Base-by-base conservation (phyloP, 352 stramenopile species). In the Phytopythium cucurbitacearum region DNA sequence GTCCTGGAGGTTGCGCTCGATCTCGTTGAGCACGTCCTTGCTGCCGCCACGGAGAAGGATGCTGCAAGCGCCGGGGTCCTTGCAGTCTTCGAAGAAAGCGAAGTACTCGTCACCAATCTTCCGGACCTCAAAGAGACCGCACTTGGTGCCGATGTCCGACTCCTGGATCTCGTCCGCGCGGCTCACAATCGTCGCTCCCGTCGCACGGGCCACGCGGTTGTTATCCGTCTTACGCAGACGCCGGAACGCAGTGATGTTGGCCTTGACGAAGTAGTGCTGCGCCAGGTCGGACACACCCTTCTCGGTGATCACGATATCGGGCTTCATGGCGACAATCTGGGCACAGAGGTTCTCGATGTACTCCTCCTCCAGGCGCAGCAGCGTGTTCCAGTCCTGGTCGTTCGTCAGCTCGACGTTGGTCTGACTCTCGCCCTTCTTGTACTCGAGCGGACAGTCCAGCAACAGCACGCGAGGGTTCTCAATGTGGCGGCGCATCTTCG, bases 11-110 rank as follows among this genome's bases (percentile, higher is more conserved):
- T 99, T 99, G 57, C 98, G 85, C 79, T 99, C 98, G 55, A 99
- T 90, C 82, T 99, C 98, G 81, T 99, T 99, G 44, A 99, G 84
- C 28, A 99, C 97, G 77, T 99, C 97, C 76, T 99, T 99, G 70
- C 87, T 98, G 44, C 96, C 98, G 51, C 98, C 98, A 47, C 98
- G 88, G 28, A 99, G 84, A 36, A 99, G 69, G 45, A 99, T 95
- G 43, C 96, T 99, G 75, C 97, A 99, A 11, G 98, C 97, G 62
- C 98, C 98, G 5, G 97, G 95, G 71, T 98, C 87, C 63, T 96
- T 86, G 84, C 98, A 99, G 43, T 99, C 85, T 62, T 99, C 97
- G 51, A 99, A 96, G 77, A 99, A 99, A 34, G 95, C 94, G 75
- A 99, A 99, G 85, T 99, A 99, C 69, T 95, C 85, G 65, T 96